Base-by-base conservation (phyloP, 2,329 filamentous ascomycete genomes). In the Aspergillus tanneri region DNA sequence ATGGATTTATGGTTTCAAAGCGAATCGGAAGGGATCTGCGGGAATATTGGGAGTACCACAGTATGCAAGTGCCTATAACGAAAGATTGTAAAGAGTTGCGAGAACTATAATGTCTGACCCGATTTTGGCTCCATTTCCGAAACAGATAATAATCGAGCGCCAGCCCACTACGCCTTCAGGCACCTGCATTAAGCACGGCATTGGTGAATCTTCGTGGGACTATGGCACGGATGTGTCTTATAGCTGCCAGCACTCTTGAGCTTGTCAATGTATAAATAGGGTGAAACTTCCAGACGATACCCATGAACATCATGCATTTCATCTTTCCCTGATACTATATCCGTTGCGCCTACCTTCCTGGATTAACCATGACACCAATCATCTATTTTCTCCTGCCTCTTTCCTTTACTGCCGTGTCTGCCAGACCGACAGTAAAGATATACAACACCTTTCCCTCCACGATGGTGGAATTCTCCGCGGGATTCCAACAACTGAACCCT, bases 401-500 rank as follows among this genome's bases (percentile, higher is more conserved):
- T 10, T 37, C 34, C 11, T 1, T 37, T 14, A 37, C 22, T 14
- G 34, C 9, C n/a, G 22, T 37, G 34, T 3, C 9, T 3, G 34
- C 34, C 22, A 19, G 5, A 19, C 7, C 34, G 5, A 37, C 34
- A 11, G 34, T 19, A 10, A 21, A 37, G 34, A 37, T 37, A 9
- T 47, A 37, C 19, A 18, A 24, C 12, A 12, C 30, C 6, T 57
- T 57, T 23, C 49, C 52, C 21, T 32, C 50, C 14, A 46, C 52
- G 6, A 50, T 55, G 36, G 27, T 43, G 2, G 44, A 44, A 27
- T 72, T 67, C 50, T 67, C 67, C 8, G 54, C 58, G 9, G 43
- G 39, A 0, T 72, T 71, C 23, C 27, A 62, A 39, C 61, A 72
- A 23, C 68, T 68, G 0, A 28, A 55, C 7, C 67, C 68, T 0